Evolutionary conservation across 208 protist genomes (phyloP).

Genomic region (Leishmania lainsoni): DNA sequence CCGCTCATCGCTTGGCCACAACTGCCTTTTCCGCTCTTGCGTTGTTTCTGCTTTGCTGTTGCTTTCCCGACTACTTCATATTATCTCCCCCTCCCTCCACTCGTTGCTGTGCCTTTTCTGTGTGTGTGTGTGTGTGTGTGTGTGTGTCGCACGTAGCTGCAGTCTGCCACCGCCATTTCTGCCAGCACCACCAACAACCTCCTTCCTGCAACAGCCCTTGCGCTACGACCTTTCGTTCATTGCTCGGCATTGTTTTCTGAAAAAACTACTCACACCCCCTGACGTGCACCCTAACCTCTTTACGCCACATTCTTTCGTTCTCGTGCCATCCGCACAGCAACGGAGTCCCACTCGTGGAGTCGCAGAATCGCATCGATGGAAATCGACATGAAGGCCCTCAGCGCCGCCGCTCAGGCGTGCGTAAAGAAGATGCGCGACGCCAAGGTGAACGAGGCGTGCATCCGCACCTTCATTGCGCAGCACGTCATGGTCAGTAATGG

Average conservation of each 20-base stretch:
- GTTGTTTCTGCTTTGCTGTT: not conserved
- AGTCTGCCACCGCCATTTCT: not conserved
- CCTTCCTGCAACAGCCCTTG: not conserved
- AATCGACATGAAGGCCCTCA: constrained; percentile 34
- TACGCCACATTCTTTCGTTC: not conserved
- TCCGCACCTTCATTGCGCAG: constrained; percentile 63
- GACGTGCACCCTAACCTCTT: not conserved
- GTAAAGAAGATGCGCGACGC: constrained; percentile 67
- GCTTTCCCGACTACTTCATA: not conserved
- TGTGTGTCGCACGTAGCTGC: not conserved
- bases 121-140: constrained; percentile 8
- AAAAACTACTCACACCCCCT: not conserved
- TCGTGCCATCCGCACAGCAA: not conserved
- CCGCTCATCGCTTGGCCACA: not conserved
- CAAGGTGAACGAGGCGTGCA: constrained; percentile 62
- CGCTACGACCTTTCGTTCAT: not conserved
- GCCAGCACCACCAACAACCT: not conserved
- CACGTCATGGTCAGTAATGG: constrained; percentile 55
- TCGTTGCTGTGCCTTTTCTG: not conserved
- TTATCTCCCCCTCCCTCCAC: not conserved
- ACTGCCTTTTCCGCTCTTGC: not conserved
- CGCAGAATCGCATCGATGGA: constrained; percentile 5
- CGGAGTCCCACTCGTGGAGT: not conserved
- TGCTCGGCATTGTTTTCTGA: not conserved
- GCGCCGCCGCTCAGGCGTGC: constrained; percentile 55